Evolutionary conservation across 495 filamentous ascomycete genomes (phyloP).

Genomic region (Neurospora intermedia): DNA sequence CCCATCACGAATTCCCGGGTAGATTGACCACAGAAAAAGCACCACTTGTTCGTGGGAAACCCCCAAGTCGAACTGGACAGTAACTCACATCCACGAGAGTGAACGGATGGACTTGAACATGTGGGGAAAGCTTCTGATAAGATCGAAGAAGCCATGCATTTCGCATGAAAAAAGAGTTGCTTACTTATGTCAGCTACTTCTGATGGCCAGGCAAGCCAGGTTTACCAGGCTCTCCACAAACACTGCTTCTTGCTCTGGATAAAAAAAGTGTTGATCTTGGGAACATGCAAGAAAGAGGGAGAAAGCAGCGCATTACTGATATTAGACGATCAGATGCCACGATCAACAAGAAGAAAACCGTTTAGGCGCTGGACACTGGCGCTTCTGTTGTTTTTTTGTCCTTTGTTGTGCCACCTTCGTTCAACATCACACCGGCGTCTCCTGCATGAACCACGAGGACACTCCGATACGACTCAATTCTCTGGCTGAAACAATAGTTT

Average conservation of each 20-base stretch:
- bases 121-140: background rate
- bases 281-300: background rate
- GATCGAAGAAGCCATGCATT: background rate
- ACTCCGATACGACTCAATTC: background rate
- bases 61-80: background rate
- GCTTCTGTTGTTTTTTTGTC: background rate
- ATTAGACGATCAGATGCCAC: background rate
- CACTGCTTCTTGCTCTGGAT: background rate
- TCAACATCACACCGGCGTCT: background rate
- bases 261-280: background rate
- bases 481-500: background rate
- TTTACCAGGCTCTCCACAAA: background rate
- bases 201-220: background rate
- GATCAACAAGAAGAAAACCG: background rate
- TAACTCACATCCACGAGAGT: background rate
- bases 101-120: background rate
- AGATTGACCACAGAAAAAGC: background rate
- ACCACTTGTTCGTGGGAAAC: background rate
- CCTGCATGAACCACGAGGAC: background rate
- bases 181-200: background rate
- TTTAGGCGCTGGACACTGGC: background rate
- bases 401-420: background rate
- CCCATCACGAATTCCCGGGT: background rate
- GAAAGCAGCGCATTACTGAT: background rate
- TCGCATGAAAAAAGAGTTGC: background rate